Evolutionary conservation across 2,329 filamentous ascomycete genomes (phyloP).

Genomic region (Zopfia rhizophila): DNA sequence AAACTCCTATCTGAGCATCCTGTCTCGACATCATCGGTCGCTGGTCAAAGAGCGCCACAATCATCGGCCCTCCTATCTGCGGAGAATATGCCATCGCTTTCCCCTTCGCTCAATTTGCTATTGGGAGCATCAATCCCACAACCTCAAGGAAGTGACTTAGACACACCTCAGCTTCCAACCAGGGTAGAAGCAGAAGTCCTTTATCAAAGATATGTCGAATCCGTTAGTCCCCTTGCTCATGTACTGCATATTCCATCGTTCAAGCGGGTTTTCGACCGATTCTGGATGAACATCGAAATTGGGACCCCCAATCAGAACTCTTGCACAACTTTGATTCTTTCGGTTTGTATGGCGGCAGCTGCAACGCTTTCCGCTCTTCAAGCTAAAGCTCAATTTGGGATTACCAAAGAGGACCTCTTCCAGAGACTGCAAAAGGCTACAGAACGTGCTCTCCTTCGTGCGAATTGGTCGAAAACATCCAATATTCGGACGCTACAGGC

Average conservation of each 20-base stretch:
- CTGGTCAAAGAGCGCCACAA: conserved; percentile 48
- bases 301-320: conserved; percentile 49
- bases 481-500: conserved; percentile 51
- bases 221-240: conserved; percentile 51
- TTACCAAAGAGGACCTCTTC: conserved; percentile 50
- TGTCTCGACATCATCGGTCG: conserved; percentile 40
- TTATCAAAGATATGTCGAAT: conserved; percentile 46
- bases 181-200: conserved; percentile 49
- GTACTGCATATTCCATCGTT: conserved; percentile 50
- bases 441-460: conserved; percentile 46
- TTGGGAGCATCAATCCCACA: conserved; percentile 43
- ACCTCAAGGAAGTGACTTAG: conserved; percentile 40
- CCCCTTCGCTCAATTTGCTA: conserved; percentile 47
- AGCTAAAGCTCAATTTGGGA: conserved; percentile 52
- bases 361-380: conserved; percentile 49
- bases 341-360: conserved; percentile 51
- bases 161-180: conserved; percentile 44
- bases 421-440: conserved; percentile 49
- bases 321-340: conserved; percentile 48
- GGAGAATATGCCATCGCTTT: conserved; percentile 50
- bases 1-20: conserved; percentile 50
- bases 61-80: conserved; percentile 48
- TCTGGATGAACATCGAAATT: conserved; percentile 50
- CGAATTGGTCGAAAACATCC: conserved; percentile 52
- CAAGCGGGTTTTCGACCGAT: conserved; percentile 49